phyloP scores from a whole-genome alignment of 805 yeast genomes.

The Cyberlindnera euphorbiiphila region DNA sequence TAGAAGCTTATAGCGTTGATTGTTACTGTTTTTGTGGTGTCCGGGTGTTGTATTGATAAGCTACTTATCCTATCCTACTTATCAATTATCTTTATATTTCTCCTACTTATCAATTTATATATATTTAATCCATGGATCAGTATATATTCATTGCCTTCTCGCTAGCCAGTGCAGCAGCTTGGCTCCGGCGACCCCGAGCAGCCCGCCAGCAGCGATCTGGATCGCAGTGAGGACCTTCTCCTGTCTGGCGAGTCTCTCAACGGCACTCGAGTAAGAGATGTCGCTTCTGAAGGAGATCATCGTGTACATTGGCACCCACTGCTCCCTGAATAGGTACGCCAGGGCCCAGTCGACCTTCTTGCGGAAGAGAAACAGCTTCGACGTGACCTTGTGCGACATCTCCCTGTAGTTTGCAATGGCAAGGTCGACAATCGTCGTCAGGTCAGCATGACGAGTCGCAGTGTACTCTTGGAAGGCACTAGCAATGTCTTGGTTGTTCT shows the following conservation, averaged over 20 bases:
- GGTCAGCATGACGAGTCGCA: slow-evolving; percentile 51
- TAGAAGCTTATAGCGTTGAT: too few relatives aligned
- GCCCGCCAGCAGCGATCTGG: slow-evolving; percentile 9
- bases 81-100: too few relatives aligned
- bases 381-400: slow-evolving; percentile 79
- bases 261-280: slow-evolving; percentile 69
- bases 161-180: slow-evolving; percentile 6
- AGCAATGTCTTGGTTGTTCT: slow-evolving; percentile 6
- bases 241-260: slow-evolving; percentile 53
- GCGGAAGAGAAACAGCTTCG: slow-evolving; percentile 54
- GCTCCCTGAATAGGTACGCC: slow-evolving; percentile 53
- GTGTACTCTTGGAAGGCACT: slow-evolving; percentile 17
- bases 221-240: slow-evolving; percentile 38
- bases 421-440: slow-evolving; percentile 69
- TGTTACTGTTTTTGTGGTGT: too few relatives aligned
- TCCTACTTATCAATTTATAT: too few relatives aligned
- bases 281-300: slow-evolving; percentile 91
- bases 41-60: too few relatives aligned
- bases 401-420: slow-evolving; percentile 81
- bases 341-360: slow-evolving; percentile 66
- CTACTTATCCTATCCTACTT: too few relatives aligned
- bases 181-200: slow-evolving; percentile 5
- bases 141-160: too few relatives aligned
- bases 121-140: too few relatives aligned
- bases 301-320: slow-evolving; percentile 84